Base-by-base conservation (phyloP, 2,329 filamentous ascomycete species). In the Mycosphaerella sp. region DNA sequence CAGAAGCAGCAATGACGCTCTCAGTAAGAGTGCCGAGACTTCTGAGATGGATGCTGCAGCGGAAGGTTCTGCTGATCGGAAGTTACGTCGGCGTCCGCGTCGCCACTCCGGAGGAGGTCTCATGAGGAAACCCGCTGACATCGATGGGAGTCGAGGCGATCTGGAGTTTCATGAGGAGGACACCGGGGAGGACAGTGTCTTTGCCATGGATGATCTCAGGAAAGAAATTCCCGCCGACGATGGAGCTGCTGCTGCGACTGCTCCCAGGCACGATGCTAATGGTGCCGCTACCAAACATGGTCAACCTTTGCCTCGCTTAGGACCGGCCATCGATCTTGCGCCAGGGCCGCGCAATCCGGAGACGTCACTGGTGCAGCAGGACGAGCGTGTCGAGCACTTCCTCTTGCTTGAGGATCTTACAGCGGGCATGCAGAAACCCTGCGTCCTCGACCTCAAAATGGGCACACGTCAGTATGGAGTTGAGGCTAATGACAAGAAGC, bases 391-490 rank as follows among this genome's bases (percentile, higher is more conserved):
- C 4, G 89, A 96, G 65, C 95, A 92, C 68, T 98, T 98, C 68
- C 76, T 98, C 11, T 78, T 98, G 0, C 76, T 98, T 8, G 93
- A 98, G 71, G 93, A 98, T 69, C 79, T 98, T 45, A 98, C 93
- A 1, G 88, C 92, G 1, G 92, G 92, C 34, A 97, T 98, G 93
- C 91, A 89, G 68, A 84, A 87, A 48, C 93, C 93, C 4, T 97
- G 93, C 72, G 95, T 98, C 56, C 86, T 98, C 71, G 93, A 98
- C 68, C 77, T 98, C 58, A 98, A 98, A 70, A 98, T 98, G 93
- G 93, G 93, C 17, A 98, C 93, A 6, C 85, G 93, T 2, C 93
- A 98, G 68, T 97, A 96, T 69, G 93, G 93, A 6, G 83, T 97
- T 10, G 91, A 97, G 62, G 93, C 93, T 2, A 84, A 81, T 50